Percentiles rank a stretch among this genome's conserved stretches.
Evolutionary conservation across 2,329 filamentous ascomycete species (phyloP).

Genomic region (Cladosporium sp.): DNA sequence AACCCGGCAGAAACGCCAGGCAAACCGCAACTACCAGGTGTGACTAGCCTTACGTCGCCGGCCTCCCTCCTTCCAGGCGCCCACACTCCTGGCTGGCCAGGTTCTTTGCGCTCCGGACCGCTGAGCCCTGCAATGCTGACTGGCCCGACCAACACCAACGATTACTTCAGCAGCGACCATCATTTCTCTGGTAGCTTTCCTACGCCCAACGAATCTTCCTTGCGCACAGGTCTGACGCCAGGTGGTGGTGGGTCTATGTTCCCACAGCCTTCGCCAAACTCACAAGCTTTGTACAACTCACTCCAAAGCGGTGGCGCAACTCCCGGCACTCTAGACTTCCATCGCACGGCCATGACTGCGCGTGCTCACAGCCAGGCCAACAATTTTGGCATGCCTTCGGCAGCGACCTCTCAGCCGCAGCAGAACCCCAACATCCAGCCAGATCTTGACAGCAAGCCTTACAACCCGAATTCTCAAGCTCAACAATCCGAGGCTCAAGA

Average conservation of each 20-base stretch:
- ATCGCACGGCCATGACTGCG: slow-evolving; percentile 82
- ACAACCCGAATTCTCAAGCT: slow-evolving; percentile 49
- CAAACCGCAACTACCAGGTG: slow-evolving; percentile 73
- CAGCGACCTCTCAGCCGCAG: slow-evolving; percentile 40
- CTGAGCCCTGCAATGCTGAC: slow-evolving; percentile 96
- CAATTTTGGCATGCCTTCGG: slow-evolving; percentile 34
- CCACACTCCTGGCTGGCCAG: slow-evolving; percentile 72
- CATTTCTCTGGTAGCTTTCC: slow-evolving; percentile 80
- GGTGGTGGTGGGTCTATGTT: slow-evolving; percentile 97
- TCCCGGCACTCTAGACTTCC: slow-evolving; percentile 87
- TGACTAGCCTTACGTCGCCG: slow-evolving; percentile 86
- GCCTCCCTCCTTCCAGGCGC: slow-evolving; percentile 68
- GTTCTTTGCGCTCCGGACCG: slow-evolving; percentile 85
- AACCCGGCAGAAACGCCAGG: slow-evolving; percentile 72
- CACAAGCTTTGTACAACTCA: slow-evolving; percentile 74
- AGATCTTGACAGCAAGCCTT: slow-evolving; percentile 42
- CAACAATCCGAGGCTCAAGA: slow-evolving; percentile 45
- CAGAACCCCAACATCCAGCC: slow-evolving; percentile 37
- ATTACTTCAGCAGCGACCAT: slow-evolving; percentile 73
- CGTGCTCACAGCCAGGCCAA: slow-evolving; percentile 52
- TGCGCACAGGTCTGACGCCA: slow-evolving; percentile 86
- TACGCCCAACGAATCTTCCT: slow-evolving; percentile 92
- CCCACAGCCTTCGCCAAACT: slow-evolving; percentile 81
- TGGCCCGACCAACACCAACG: slow-evolving; percentile 64
- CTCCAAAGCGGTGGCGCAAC: slow-evolving; percentile 78